Conservation (phyloP, 1,139 yeast genomes). For the Spathaspora sp. region DNA sequence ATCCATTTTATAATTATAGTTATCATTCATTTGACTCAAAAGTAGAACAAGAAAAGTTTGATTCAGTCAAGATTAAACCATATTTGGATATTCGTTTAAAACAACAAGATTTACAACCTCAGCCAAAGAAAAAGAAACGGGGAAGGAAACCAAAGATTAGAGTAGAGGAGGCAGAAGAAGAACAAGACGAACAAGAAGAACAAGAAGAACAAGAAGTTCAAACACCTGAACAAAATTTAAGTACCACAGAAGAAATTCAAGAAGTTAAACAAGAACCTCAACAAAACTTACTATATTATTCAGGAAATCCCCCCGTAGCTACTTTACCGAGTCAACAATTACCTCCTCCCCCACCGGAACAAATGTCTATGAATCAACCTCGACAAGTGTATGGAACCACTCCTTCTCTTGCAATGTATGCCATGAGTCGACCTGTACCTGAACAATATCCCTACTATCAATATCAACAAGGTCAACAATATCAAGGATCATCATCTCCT, state of each 20-base stretch:
- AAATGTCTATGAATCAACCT: not conserved
- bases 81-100: conserved; percentile 39
- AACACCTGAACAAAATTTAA: conserved; percentile 3
- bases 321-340: not conserved
- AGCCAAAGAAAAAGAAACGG: conserved; percentile 10
- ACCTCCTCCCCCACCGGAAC: not conserved
- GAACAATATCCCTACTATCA: conserved; percentile 6
- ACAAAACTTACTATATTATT: not conserved
- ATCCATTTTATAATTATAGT: conserved; percentile 47
- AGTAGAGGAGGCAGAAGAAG: conserved; percentile 1
- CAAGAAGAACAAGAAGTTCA: conserved; percentile 11
- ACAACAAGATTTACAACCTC: conserved; percentile 12
- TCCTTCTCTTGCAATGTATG: conserved; percentile 3
- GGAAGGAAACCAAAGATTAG: conserved; percentile 8
- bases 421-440: conserved; percentile 2
- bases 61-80: conserved; percentile 30
- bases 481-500: conserved; percentile 3
- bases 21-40: conserved; percentile 39
- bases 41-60: conserved; percentile 27
- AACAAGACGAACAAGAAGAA: not conserved
- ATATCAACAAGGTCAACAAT: conserved; percentile 2
- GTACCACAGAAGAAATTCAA: not conserved
- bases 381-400: conserved; percentile 3
- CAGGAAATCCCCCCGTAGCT: not conserved
- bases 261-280: not conserved